phyloP scores from a whole-genome alignment of 305 asterid genomes.

The Rubia occidens region DNA sequence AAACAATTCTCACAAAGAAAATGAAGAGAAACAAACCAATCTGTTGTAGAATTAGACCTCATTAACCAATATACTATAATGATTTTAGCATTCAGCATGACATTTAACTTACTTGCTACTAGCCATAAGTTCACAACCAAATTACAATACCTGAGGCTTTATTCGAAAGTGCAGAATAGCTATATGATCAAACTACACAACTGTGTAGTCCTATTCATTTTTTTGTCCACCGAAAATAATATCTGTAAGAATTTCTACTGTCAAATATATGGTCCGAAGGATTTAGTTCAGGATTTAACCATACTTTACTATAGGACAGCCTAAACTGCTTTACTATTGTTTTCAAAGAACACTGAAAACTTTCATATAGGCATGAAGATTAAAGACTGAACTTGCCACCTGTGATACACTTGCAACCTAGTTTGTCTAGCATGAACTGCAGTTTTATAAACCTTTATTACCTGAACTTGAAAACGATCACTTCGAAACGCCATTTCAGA shows the following conservation, averaged over 20 bases:
- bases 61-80: not conserved
- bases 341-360: not conserved
- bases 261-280: not conserved
- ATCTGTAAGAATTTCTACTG: not conserved
- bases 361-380: not conserved
- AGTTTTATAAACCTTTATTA: conserved; percentile 20
- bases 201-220: no score
- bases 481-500: conserved; percentile 92
- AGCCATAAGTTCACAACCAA: not conserved
- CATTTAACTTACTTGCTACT: not conserved
- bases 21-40: not conserved
- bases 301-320: not conserved
- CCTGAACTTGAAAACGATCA: conserved; percentile 53
- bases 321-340: not conserved
- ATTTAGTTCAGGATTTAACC: not conserved
- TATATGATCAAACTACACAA: not conserved
- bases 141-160: not conserved
- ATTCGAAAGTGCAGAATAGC: not conserved
- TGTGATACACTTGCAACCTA: not conserved
- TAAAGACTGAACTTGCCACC: not conserved
- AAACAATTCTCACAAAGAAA: not conserved
- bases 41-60: not conserved
- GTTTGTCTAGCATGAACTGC: not conserved
- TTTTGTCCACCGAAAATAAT: not conserved
- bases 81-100: not conserved